These are phyloP conservation scores for Fraxinus velutina DNA, from an alignment of 305 asterid species.

Conservation along the genomic window DNA sequence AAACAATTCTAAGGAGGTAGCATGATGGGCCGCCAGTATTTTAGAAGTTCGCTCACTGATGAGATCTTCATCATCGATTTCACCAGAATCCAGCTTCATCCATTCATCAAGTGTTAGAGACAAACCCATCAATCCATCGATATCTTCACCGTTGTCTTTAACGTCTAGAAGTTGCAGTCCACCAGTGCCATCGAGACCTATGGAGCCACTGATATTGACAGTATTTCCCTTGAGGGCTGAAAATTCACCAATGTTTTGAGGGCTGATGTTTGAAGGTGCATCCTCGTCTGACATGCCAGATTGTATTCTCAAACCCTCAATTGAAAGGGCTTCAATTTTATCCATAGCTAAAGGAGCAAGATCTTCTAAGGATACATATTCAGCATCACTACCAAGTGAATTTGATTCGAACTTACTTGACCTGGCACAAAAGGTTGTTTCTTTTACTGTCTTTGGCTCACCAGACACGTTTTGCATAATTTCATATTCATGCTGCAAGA, in stretches of 20 bases:
- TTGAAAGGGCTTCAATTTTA: conserved; percentile 87
- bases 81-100: conserved; percentile 96
- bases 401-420: conserved; percentile 38
- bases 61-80: conserved; percentile 66
- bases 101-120: conserved; percentile 91
- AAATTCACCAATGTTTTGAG: conserved; percentile 62
- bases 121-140: conserved; percentile 88
- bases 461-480: conserved; percentile 24
- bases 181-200: conserved; percentile 83
- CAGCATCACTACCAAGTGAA: conserved; percentile 40
- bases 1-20: conserved; percentile 58
- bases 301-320: conserved; percentile 93
- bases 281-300: conserved; percentile 76
- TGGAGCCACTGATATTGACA: conserved; percentile 44
- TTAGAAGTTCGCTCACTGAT: conserved; percentile 67
- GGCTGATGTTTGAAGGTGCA: conserved; percentile 63
- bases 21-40: conserved; percentile 90
- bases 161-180: conserved; percentile 79
- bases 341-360: conserved; percentile 98
- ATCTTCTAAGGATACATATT: conserved; percentile 75
- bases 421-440: conserved; percentile 30
- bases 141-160: conserved; percentile 62
- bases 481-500: conserved; percentile 39
- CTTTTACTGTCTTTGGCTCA: conserved; percentile 30
- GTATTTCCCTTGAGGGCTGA: conserved; percentile 73